Evolutionary conservation across 805 yeast species (phyloP), one percentile per base, ranked within the genome.

Genomic region (Blastobotrys mokoenaii): DNA sequence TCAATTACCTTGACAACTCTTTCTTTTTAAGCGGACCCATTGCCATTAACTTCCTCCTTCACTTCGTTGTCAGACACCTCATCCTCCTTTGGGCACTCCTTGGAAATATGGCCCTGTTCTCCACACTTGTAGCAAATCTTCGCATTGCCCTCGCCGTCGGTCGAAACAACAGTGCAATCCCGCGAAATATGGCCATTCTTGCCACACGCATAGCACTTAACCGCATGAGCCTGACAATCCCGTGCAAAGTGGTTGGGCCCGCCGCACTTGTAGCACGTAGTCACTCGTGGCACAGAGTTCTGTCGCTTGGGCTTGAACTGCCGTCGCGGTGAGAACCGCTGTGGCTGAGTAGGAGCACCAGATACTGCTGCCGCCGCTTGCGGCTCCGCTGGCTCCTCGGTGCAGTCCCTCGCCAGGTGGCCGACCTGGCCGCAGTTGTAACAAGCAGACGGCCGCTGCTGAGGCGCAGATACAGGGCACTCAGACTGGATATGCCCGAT

Each of bases 161-260:
- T 57, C 59, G n/a, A 53, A n/a, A 25, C 51, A 14, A 49, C 51
- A 6, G 53, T 46, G 44, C 63, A 59, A 32, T 56, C 62, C 42
- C 47, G 46, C 20, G 51, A 45, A 58, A 86, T 78, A 70, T 86
- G 96, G 48, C 95, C 95, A 49, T 76, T 71, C 67, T 82, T 80
- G 58, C 95, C 95, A 70, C 96, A 86, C 48, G 88, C 84, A 73
- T 85, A 86, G 68, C 96, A 86, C 69, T 84, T 84, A 63, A 79
- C 74, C 46, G 67, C 69, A 49, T 73, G 76, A 46, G 79, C 75
- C 65, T 80, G 82, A 69, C 96, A 86, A 67, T 86, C 95, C 71
- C 85, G 82, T 54, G 95, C 95, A 69, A 81, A 82, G 67, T 87
- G 95, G 79, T 85, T 85, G 62, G 93, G 88, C 53, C 90, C 93